A percentile compares a stretch with the other conserved stretches of the same genome.
Conservation (phyloP, 768 basidiomycete genomes). For the Suillus fuscotomentosus region DNA sequence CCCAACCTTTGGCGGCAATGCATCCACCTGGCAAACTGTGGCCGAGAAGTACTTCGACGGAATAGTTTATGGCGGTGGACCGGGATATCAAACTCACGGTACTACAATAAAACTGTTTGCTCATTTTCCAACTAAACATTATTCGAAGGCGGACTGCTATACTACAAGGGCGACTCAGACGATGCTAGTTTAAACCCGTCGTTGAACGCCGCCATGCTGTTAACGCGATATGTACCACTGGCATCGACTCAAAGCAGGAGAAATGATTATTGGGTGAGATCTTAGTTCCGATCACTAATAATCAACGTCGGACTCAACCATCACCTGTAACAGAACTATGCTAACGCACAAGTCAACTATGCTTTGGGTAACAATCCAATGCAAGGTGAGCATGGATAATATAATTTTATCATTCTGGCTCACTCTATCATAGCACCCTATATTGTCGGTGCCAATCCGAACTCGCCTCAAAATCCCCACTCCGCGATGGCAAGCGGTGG, state of each 20-base stretch:
- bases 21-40: conserved; percentile 63
- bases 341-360: conserved; percentile 78
- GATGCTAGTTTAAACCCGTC: conserved; percentile 81
- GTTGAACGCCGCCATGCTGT: conserved; percentile 82
- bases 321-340: conserved; percentile 53
- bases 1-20: conserved; percentile 51
- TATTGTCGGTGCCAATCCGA: conserved; percentile 86
- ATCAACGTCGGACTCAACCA: background rate
- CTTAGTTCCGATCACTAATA: background rate
- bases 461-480: conserved; percentile 89
- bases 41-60: conserved; percentile 77
- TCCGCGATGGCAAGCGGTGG: conserved; percentile 89
- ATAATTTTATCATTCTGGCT: background rate
- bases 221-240: conserved; percentile 73
- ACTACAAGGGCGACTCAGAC: conserved; percentile 82
- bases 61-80: conserved; percentile 57
- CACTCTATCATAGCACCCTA: conserved; percentile 39
- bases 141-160: conserved; percentile 70
- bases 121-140: conserved; percentile 1
- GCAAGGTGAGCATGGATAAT: conserved; percentile 50
- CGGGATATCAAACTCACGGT: conserved; percentile 64
- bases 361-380: conserved; percentile 87
- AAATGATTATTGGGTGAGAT: conserved; percentile 56
- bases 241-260: conserved; percentile 61
- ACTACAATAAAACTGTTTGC: conserved; percentile 5